phyloP scores from a whole-genome alignment of 208 protist species.

The Herpetomonas samuelpessoai region DNA sequence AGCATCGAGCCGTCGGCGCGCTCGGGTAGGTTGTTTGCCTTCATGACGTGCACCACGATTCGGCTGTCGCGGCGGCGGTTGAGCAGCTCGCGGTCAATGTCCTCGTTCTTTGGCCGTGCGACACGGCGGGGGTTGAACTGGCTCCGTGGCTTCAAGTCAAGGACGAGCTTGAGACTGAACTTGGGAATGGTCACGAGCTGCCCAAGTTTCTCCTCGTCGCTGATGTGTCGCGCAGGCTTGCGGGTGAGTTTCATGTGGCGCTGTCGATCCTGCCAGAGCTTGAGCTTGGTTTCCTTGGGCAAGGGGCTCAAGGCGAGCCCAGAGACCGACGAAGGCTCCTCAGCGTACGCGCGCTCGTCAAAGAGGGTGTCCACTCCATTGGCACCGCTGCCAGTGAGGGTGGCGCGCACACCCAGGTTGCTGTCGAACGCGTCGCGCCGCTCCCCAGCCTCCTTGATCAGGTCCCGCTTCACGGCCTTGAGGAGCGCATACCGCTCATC shows the following conservation, averaged over 20 bases:
- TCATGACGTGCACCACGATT: constrained; percentile 85
- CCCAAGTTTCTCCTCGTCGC: constrained; percentile 64
- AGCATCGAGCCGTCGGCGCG: constrained; percentile 68
- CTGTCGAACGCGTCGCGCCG: constrained; percentile 16
- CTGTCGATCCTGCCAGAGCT: constrained; percentile 73
- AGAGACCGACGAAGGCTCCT: constrained; percentile 33
- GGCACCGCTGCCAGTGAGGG: too few relatives aligned
- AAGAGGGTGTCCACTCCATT: constrained; percentile 7
- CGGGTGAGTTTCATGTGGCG: constrained; percentile 32
- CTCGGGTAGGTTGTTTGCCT: constrained; percentile 58
- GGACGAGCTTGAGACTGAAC: constrained; percentile 32
- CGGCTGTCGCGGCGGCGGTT: constrained; percentile 49
- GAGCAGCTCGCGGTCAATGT: constrained; percentile 66
- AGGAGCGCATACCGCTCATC: constrained; percentile 29
- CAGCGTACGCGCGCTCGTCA: constrained; percentile 35
- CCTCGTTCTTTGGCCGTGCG: constrained; percentile 48
- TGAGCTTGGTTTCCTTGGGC: constrained; percentile 39
- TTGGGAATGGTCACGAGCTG: constrained; percentile 59
- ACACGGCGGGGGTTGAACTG: constrained; percentile 78
- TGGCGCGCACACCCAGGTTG: not conserved
- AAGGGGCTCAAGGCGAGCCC: constrained; percentile 57
- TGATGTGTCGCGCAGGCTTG: constrained; percentile 24
- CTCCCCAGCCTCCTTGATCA: constrained; percentile 21
- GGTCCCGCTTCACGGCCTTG: constrained; percentile 19
- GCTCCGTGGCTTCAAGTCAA: constrained; percentile 47